Evolutionary conservation across 2,329 filamentous ascomycete genomes (phyloP).

Genomic region (Talaromyces amestolkiae): DNA sequence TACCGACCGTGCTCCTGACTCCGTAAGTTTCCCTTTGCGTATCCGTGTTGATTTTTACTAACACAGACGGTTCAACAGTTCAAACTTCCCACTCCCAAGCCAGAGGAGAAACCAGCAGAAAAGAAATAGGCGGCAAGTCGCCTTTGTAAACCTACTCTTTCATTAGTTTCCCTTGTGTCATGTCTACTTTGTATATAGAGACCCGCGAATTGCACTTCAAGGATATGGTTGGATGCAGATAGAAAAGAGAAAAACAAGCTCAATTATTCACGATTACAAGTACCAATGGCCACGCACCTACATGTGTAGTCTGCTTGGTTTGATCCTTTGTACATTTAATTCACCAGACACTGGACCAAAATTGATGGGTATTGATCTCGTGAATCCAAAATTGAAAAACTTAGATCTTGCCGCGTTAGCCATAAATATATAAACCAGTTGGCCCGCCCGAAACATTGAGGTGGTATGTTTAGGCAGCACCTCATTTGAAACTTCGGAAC

Average conservation of each 20-base stretch:
- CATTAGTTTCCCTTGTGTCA: constrained; percentile 24
- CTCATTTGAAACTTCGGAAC: too few species aligned
- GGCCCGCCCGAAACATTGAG: too few species aligned
- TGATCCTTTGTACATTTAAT: too few species aligned
- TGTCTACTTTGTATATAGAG: constrained; percentile 41
- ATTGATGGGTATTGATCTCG: too few species aligned
- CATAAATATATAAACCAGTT: too few species aligned
- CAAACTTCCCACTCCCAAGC: constrained; percentile 92
- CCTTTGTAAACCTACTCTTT: constrained; percentile 36
- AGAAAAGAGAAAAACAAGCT: constrained; percentile 18
- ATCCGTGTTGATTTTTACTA: not conserved
- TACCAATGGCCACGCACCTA: not conserved
- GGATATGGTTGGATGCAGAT: constrained; percentile 3
- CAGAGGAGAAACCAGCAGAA: constrained; percentile 83
- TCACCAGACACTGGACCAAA: too few species aligned
- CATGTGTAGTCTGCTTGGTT: not conserved
- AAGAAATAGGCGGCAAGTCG: constrained; percentile 69
- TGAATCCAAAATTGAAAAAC: too few species aligned
- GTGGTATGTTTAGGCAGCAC: too few species aligned
- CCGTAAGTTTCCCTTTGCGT: constrained; percentile 42
- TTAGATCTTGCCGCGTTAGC: too few species aligned
- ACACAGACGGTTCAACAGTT: constrained; percentile 53
- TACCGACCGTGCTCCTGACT: constrained; percentile 73
- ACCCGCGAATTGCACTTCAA: constrained; percentile 19
- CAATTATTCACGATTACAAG: not conserved